A percentile compares a stretch with the other conserved stretches of the same genome.
Evolutionary conservation across 352 stramenopile species (phyloP).

Genomic region (Stephanocyclus meneghinianus): DNA sequence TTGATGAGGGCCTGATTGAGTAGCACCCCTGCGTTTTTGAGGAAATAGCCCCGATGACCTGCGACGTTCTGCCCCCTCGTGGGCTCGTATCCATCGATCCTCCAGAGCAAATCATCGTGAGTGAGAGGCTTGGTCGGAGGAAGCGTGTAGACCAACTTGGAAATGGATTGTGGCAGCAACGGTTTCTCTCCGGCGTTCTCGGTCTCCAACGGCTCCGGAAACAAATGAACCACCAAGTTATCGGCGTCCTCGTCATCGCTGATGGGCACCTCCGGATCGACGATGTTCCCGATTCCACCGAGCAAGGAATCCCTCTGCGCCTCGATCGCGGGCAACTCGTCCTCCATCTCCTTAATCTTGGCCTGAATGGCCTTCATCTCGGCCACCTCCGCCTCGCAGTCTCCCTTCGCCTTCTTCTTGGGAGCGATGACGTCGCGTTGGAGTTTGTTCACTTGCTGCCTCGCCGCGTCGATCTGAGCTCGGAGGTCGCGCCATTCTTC

Average conservation of each 20-base stretch:
- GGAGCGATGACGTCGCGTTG: conserved; percentile 83
- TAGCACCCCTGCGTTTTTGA: conserved; percentile 96
- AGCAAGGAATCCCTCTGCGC: conserved; percentile 77
- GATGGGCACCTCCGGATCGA: conserved; percentile 94
- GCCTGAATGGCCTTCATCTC: conserved; percentile 83
- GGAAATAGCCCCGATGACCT: conserved; percentile 98
- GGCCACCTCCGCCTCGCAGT: conserved; percentile 75
- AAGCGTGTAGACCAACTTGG: conserved; percentile 73
- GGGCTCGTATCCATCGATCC: conserved; percentile 99
- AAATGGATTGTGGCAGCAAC: conserved; percentile 85
- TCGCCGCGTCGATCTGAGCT: conserved; percentile 73
- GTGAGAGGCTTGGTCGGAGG: conserved; percentile 86
- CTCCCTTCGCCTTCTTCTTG: conserved; percentile 82
- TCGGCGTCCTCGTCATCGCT: conserved; percentile 89
- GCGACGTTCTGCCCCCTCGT: conserved; percentile 92
- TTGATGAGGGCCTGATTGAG: conserved; percentile 99
- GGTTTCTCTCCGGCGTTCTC: conserved; percentile 87
- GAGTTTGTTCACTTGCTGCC: conserved; percentile 79
- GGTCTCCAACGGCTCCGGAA: conserved; percentile 75
- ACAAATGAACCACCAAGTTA: conserved; percentile 91
- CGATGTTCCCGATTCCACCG: conserved; percentile 93
- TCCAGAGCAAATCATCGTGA: conserved; percentile 95
- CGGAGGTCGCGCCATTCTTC: conserved; percentile 81
- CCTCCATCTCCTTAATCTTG: conserved; percentile 78
- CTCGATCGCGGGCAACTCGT: conserved; percentile 66